A percentile compares a stretch with the other conserved stretches of the same genome.
These are phyloP conservation scores for Geotrichum aggregatum DNA, from an alignment of 1,139 yeast species.

Conservation along the genomic window DNA sequence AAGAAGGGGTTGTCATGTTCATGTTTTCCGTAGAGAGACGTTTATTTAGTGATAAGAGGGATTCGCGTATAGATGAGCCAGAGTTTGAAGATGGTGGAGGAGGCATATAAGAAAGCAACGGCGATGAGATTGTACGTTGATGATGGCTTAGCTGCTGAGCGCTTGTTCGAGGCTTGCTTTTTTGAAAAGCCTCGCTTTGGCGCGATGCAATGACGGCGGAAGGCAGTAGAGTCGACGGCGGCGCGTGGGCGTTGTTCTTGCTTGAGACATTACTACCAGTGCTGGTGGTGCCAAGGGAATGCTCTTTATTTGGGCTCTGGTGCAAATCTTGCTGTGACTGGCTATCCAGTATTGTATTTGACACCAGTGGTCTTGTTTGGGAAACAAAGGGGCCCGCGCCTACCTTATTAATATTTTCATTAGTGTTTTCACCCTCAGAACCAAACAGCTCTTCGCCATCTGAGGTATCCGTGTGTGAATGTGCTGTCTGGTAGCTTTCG, in stretches of 20 bases:
- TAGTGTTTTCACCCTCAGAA: not conserved
- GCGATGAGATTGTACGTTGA: constrained; percentile 19
- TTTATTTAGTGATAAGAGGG: not conserved
- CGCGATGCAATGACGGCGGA: constrained; percentile 5
- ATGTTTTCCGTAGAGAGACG: no score
- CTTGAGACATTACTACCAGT: no score
- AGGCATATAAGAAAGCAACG: constrained; percentile 19
- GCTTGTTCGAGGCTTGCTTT: not conserved
- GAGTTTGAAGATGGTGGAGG: constrained; percentile 14
- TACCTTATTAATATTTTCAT: no score
- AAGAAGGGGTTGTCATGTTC: not conserved
- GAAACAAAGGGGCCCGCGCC: not conserved
- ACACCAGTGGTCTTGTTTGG: not conserved
- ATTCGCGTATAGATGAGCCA: constrained; percentile 5
- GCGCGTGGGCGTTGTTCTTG: not conserved
- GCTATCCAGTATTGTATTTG: no score
- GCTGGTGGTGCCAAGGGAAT: not conserved
- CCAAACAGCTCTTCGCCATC: not conserved
- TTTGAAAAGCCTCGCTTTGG: not conserved
- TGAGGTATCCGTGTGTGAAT: constrained; percentile 8
- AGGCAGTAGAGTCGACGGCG: constrained; percentile 8
- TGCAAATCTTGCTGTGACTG: not conserved
- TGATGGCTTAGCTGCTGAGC: constrained; percentile 6
- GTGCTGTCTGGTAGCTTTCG: constrained; percentile 15
- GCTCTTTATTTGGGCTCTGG: no score